These are phyloP conservation scores for Acarospora socialis DNA, from an alignment of 2,329 filamentous ascomycete species.

Conservation along the genomic window DNA sequence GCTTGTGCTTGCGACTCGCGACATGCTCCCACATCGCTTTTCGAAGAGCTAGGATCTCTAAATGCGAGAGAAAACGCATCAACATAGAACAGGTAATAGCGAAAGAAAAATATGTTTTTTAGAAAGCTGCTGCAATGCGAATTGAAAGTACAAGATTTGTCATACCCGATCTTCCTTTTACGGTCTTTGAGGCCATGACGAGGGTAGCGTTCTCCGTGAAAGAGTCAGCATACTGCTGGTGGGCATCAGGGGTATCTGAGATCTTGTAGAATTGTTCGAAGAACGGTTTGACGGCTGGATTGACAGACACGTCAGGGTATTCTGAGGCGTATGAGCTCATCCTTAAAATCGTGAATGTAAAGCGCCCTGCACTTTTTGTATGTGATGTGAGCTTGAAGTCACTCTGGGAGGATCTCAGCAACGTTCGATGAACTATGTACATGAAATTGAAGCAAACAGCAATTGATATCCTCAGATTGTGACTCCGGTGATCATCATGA, in stretches of 20 bases:
- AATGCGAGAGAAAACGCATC: too few species aligned
- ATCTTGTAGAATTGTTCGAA: background rate
- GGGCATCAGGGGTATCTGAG: background rate
- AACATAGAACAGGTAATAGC: too few species aligned
- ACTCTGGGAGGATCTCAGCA: too few species aligned
- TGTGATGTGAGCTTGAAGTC: too few species aligned
- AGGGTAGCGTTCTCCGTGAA: background rate
- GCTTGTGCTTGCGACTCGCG: background rate
- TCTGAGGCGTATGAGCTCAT: slow-evolving; percentile 3
- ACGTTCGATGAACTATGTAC: too few species aligned
- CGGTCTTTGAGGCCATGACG: background rate
- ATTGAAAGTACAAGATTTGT: background rate
- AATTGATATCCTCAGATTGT: too few species aligned
- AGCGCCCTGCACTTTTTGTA: too few species aligned
- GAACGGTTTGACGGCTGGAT: background rate
- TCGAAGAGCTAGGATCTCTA: background rate
- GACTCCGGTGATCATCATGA: too few species aligned
- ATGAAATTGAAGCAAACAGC: too few species aligned
- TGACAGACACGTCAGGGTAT: background rate
- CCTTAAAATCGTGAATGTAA: too few species aligned
- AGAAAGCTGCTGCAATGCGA: too few species aligned
- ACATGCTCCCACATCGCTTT: background rate
- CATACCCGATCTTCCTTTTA: background rate
- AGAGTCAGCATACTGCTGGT: background rate
- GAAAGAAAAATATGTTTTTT: too few species aligned